Conservation (phyloP, 345 rosid species). For the Eucalyptus erythrocorys region DNA sequence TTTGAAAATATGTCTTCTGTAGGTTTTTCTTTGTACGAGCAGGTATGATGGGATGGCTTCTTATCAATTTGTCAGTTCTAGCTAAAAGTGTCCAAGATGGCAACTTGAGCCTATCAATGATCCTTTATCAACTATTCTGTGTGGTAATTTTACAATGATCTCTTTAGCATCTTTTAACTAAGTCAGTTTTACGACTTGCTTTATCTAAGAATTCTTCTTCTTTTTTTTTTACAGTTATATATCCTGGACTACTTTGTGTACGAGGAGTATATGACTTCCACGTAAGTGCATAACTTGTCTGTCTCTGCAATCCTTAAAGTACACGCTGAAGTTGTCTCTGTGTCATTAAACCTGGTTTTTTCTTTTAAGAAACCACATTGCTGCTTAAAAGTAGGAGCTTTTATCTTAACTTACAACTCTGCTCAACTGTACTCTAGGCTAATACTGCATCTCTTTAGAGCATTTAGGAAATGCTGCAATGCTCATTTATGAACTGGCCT, state of each 20-base stretch:
- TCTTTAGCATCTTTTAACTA: background rate
- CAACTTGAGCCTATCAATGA: constrained; percentile 56
- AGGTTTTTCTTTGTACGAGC: constrained; percentile 96
- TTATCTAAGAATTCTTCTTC: background rate
- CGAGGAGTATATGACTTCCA: constrained; percentile 97
- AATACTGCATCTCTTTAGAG: background rate
- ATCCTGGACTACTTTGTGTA: constrained; percentile 81
- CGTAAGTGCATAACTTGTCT: constrained; percentile 45
- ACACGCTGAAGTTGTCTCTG: background rate
- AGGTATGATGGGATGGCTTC: constrained; percentile 98
- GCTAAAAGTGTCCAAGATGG: constrained; percentile 52
- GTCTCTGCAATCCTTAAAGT: background rate
- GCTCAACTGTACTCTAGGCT: background rate
- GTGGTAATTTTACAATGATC: constrained; percentile 33
- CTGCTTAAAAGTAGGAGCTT: background rate
- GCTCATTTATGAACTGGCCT: background rate
- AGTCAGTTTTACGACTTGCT: background rate
- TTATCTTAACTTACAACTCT: background rate
- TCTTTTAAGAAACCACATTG: background rate
- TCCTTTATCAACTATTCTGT: constrained; percentile 79
- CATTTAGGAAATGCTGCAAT: background rate
- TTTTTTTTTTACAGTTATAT: constrained; percentile 44
- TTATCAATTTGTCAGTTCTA: constrained; percentile 79
- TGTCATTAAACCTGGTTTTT: background rate
- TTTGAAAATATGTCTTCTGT: background rate